Base-by-base conservation (phyloP, 2,329 filamentous ascomycete species). In the Phialocephala subalpina region DNA sequence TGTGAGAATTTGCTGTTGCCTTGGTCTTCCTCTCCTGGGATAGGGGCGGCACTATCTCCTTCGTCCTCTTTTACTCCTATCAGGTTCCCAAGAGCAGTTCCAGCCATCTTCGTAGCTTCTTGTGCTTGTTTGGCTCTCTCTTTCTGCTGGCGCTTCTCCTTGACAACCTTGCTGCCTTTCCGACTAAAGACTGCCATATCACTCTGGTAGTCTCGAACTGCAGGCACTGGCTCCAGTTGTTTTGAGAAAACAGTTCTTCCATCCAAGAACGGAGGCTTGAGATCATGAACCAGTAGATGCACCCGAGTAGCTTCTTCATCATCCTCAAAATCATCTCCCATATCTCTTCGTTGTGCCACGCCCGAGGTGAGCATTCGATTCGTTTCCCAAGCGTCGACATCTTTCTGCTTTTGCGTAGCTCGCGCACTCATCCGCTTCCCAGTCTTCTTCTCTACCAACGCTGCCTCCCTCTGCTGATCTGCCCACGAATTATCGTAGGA, bases 181-280 rank as follows among this genome's bases (percentile, higher is more conserved):
- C 95, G 87, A 80, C 94, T 97, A 74, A 98, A 98, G 1, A 99
- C 94, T 0, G 96, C 96, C 96, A 99, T 97, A 76, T 99, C 96
- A 76, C 97, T 99, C 79, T 98, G 95, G 29, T 92, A 90, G 77
- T 99, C 96, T 60, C 92, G 87, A 16, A 99, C 92, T 0, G 96
- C 97, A 0, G 95, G 93, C 0, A 99, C 92, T 0, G 96, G 97
- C 66, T 99, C 96, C 25, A 98, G 79, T 78, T 99, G 97, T 79
- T 97, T 98, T 3, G 96, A 99, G 77, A 99, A 99, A 64, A 99
- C 92, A 22, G 91, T 98, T 73, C 94, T 90, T 27, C 96, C 96
- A 80, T 99, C 95, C 57, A 99, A 82, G 75, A 99, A 99, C 0
- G 96, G 97, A 11, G 96, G 96, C 69, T 93, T 92, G 42, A 99